A percentile compares a stretch with the other conserved stretches of the same genome.
These are phyloP conservation scores for Kandelia obovata DNA, from an alignment of 345 rosid genomes.

Conservation along the genomic window DNA sequence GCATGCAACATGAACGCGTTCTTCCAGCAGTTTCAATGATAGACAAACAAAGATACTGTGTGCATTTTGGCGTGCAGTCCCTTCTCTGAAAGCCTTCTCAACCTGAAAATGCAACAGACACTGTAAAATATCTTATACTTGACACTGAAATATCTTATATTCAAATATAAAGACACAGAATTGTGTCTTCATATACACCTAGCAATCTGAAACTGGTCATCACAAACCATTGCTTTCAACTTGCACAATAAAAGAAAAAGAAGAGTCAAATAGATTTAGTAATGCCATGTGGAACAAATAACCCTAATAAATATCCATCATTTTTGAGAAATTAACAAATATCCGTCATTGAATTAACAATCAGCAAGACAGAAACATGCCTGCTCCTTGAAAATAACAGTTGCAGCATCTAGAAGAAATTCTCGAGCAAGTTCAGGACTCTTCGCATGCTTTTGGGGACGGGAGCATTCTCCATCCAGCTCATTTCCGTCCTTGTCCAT, in stretches of 20 bases:
- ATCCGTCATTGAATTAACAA: neutral
- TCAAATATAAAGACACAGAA: neutral
- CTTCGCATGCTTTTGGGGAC: slow-evolving; percentile 98
- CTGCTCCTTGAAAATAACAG: slow-evolving; percentile 96
- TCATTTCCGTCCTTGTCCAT: slow-evolving; percentile 94
- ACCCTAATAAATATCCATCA: neutral
- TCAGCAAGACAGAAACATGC: slow-evolving; percentile 36
- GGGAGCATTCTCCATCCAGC: slow-evolving; percentile 93
- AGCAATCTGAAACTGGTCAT: too few relatives aligned
- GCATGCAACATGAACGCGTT: slow-evolving; percentile 93
- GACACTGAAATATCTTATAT: neutral
- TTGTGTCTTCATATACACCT: slow-evolving; percentile 1
- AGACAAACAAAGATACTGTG: slow-evolving; percentile 96
- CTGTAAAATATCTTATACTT: slow-evolving; percentile 1
- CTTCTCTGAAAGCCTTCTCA: slow-evolving; percentile 97
- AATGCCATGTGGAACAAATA: neutral
- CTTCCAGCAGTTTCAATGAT: slow-evolving; percentile 74
- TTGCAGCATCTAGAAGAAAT: slow-evolving; percentile 96
- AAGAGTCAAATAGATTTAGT: neutral
- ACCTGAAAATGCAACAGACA: slow-evolving; percentile 46
- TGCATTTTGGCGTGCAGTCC: slow-evolving; percentile 95
- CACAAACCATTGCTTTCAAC: too few relatives aligned
- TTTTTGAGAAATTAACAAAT: too few relatives aligned
- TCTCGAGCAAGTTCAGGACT: slow-evolving; percentile 99
- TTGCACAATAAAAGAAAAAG: too few relatives aligned